These are phyloP conservation scores for Noccaea caerulescens DNA, from an alignment of 345 rosid genomes.

Conservation along the genomic window DNA sequence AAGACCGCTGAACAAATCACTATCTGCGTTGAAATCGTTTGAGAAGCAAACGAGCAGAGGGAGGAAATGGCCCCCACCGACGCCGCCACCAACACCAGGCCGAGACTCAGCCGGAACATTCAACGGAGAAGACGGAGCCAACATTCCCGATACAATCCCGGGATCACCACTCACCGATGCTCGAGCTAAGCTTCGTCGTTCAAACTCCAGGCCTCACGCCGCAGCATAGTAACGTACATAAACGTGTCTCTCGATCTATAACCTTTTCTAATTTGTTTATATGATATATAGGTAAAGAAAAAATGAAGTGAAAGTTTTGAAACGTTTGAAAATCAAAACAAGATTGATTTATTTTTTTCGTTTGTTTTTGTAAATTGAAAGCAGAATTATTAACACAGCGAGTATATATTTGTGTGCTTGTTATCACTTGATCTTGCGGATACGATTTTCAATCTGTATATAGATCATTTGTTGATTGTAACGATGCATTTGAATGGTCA, in stretches of 20 bases:
- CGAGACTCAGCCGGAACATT: conserved; percentile 39
- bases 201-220: conserved; percentile 41
- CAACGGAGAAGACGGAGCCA: conserved; percentile 37
- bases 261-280: conserved; percentile 5
- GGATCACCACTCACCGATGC: conserved; percentile 45
- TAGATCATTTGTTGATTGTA: not conserved
- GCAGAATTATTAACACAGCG: conserved; percentile 37
- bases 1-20: conserved; percentile 31
- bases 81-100: conserved; percentile 42
- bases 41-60: conserved; percentile 45
- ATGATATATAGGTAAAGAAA: conserved; percentile 26
- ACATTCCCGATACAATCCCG: conserved; percentile 35
- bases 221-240: conserved; percentile 40
- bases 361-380: conserved; percentile 41
- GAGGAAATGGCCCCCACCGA: conserved; percentile 45
- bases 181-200: conserved; percentile 55
- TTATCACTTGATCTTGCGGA: not conserved
- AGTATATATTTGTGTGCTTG: conserved; percentile 30
- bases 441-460: not conserved
- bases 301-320: conserved; percentile 23
- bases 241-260: conserved; percentile 14
- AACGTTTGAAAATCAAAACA: conserved; percentile 5
- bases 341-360: not conserved
- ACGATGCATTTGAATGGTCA: conserved; percentile 30
- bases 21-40: conserved; percentile 27